Evolutionary conservation across 768 basidiomycete species (phyloP).

Genomic region (Collybiopsis confluens): DNA sequence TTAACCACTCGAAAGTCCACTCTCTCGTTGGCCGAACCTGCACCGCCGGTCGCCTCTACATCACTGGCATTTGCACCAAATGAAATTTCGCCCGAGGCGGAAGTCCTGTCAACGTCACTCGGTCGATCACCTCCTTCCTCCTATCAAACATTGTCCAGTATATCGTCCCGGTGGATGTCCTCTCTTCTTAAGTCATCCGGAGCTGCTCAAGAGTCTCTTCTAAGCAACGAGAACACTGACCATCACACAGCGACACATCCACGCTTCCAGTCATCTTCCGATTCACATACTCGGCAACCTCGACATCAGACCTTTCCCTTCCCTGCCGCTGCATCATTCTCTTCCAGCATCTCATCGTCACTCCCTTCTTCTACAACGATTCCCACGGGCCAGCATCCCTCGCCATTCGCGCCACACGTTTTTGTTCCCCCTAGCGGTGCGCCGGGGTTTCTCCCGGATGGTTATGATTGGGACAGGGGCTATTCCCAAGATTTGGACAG

Average conservation of each 20-base stretch:
- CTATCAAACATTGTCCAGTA: conserved; percentile 39
- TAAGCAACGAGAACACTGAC: neutral
- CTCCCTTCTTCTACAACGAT: conserved; percentile 8
- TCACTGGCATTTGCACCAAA: conserved; percentile 17
- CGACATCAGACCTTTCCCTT: conserved; percentile 3
- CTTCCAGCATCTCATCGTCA: neutral
- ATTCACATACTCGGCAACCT: neutral
- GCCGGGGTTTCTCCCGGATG: conserved; percentile 70
- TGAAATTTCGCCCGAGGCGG: conserved; percentile 3
- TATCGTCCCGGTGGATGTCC: conserved; percentile 50
- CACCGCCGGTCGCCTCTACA: conserved; percentile 19
- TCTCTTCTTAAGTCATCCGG: conserved; percentile 31
- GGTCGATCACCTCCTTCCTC: conserved; percentile 19
- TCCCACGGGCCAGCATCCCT: conserved; percentile 9
- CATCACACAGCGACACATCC: neutral
- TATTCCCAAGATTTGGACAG: conserved; percentile 45
- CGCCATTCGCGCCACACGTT: conserved; percentile 40
- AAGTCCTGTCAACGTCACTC: neutral
- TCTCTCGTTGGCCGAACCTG: conserved; percentile 12
- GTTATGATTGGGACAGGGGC: conserved; percentile 64
- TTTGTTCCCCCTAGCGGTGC: conserved; percentile 54
- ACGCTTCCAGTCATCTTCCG: neutral
- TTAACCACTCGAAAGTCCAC: conserved; percentile 29
- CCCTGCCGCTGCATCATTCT: neutral
- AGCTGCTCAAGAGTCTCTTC: neutral